Evolutionary conservation across 805 yeast species (phyloP).

Genomic region (Sugiyamaella mastotermitis): DNA sequence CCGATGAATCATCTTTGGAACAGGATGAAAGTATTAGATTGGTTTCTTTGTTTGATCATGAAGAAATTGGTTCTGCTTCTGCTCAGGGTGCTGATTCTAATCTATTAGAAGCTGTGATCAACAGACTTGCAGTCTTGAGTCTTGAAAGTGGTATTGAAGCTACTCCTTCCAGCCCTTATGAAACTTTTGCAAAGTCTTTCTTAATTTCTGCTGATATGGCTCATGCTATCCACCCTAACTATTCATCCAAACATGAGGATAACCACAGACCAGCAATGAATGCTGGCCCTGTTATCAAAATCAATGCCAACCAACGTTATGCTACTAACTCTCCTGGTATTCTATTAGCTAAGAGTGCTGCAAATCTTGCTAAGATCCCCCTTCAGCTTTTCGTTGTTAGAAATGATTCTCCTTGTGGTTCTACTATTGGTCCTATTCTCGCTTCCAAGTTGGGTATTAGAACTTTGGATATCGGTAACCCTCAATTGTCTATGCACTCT

Average conservation of each 20-base stretch:
- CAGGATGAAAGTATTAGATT: constrained; percentile 58
- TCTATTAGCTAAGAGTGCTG: constrained; percentile 67
- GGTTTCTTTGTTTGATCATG: constrained; percentile 88
- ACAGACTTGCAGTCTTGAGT: constrained; percentile 52
- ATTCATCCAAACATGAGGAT: constrained; percentile 66
- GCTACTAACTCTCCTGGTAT: constrained; percentile 91
- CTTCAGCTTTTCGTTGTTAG: constrained; percentile 88
- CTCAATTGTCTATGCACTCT: constrained; percentile 90
- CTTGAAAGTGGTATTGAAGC: constrained; percentile 33
- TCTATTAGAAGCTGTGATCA: constrained; percentile 72
- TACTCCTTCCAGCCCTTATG: constrained; percentile 19
- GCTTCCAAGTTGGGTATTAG: constrained; percentile 82
- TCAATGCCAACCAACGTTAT: constrained; percentile 93
- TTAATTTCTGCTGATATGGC: constrained; percentile 93
- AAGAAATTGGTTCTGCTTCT: constrained; percentile 87
- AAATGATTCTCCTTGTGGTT: constrained; percentile 91
- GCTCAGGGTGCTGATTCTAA: constrained; percentile 97
- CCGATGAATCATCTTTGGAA: constrained; percentile 34
- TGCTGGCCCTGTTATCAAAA: constrained; percentile 85
- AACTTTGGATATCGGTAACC: constrained; percentile 85
- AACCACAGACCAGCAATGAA: constrained; percentile 77
- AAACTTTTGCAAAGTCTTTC: constrained; percentile 55
- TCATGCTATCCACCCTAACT: constrained; percentile 95
- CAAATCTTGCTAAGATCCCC: constrained; percentile 65
- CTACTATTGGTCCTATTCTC: constrained; percentile 92